Evolutionary conservation across 2,329 filamentous ascomycete genomes (phyloP), one percentile per base, ranked within the genome.

Genomic region (Lomentospora prolificans): DNA sequence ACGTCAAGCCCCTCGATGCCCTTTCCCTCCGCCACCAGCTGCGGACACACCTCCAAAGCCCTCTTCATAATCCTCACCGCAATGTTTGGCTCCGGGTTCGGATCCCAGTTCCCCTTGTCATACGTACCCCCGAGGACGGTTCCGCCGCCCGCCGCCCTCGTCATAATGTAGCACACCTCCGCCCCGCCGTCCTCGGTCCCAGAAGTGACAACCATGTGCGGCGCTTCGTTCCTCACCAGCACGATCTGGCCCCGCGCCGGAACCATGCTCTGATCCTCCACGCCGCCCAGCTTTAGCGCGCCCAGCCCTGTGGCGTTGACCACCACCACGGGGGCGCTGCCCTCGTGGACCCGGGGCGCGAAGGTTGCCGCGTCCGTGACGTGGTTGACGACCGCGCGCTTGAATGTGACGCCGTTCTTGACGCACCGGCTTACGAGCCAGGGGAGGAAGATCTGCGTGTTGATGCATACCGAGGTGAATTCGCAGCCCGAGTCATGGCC

Each of bases 391-490:
- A 78, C 67, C 2, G 72, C 81, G 19, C 89, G 80, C 63, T 81
- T 79, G 64, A 92, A 73, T 1, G 82, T 74, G 5, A 88, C 86
- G 27, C 89, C 88, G 57, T 83, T 81, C 62, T 82, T 83, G 27
- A 87, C 76, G 67, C 89, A 95, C 71, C 94, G 85, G 0, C 88
- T 87, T 0, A 88, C 75, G 0, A 97, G 83, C 82, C 88, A 96
- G 3, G 89, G 83, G 2, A 96, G 81, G 70, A 96, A 97, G 57
- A 96, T 72, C 44, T 87, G 82, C 0, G 89, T 89, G 72, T 97
- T 96, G 68, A 96, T 92, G 71, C 91, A 96, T 41, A 96, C 85
- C 1, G 88, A 92, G 6, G 82, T 89, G 69, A 94, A 96, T 56
- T 79, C 75, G 53, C 82, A 87, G 24, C 84, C 90, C 9, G 85